Evolutionary conservation across 192 early-diverging fungal genomes (phyloP).

Genomic region (Lobulomyces angularis): DNA sequence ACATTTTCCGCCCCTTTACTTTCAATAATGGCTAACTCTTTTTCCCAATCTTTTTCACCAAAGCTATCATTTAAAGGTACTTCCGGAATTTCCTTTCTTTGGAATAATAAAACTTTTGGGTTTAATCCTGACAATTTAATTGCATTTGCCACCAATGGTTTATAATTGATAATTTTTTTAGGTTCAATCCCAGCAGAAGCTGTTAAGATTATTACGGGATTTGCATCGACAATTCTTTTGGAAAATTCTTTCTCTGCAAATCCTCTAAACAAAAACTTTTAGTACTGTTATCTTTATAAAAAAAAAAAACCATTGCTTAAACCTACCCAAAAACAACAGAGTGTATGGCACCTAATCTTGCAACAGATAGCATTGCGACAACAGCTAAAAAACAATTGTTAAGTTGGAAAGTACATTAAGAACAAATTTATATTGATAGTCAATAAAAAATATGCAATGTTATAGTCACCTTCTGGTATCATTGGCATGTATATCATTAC

Average conservation of each 20-base stretch:
- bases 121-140: too few relatives aligned
- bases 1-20: constrained; percentile 19
- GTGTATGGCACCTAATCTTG: constrained; percentile 69
- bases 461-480: constrained; percentile 11
- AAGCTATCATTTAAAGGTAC: constrained; percentile 32
- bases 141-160: constrained; percentile 63
- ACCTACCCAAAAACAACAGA: constrained; percentile 63
- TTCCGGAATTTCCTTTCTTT: constrained; percentile 1
- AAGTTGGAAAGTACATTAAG: not conserved
- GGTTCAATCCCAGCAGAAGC: constrained; percentile 73
- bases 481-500: constrained; percentile 79
- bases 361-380: constrained; percentile 75
- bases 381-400: constrained; percentile 72
- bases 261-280: too few relatives aligned
- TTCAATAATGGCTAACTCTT: constrained; percentile 30
- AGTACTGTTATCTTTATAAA: too few relatives aligned
- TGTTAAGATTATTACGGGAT: constrained; percentile 60
- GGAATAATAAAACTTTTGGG: too few relatives aligned
- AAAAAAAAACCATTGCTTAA: not conserved
- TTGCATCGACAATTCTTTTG: constrained; percentile 71
- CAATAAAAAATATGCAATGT: not conserved
- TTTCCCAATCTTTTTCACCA: constrained; percentile 44
- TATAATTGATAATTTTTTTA: constrained; percentile 58
- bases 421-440: constrained; percentile 10
- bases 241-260: constrained; percentile 34